Conservation (phyloP, 2,329 filamentous ascomycete species). For the Podosphaera aphanis region DNA sequence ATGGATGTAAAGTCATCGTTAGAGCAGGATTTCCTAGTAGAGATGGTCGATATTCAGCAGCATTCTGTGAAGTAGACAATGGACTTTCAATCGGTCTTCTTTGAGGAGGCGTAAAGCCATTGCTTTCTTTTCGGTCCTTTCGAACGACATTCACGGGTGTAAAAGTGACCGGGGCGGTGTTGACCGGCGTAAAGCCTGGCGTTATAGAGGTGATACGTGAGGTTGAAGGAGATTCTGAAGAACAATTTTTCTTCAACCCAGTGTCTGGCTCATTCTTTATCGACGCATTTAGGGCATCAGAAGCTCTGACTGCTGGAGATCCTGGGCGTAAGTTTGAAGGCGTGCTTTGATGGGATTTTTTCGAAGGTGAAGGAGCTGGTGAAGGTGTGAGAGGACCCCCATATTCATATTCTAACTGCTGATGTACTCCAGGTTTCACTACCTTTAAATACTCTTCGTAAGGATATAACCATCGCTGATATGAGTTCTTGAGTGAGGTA, state of each 20-base stretch:
- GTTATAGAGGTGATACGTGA: slow-evolving; percentile 21
- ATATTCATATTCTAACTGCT: slow-evolving; percentile 80
- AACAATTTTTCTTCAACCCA: slow-evolving; percentile 12
- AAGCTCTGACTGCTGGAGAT: slow-evolving; percentile 40
- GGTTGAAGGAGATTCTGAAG: slow-evolving; percentile 5
- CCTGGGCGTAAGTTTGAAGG: slow-evolving; percentile 34
- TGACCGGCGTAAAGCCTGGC: slow-evolving; percentile 41
- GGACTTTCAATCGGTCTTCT: slow-evolving; percentile 33
- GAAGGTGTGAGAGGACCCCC: slow-evolving; percentile 70
- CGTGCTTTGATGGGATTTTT: slow-evolving; percentile 35
- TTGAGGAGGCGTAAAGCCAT: slow-evolving; percentile 23
- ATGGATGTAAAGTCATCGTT: slow-evolving; percentile 23
- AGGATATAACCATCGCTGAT: slow-evolving; percentile 85
- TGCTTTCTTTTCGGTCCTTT: slow-evolving; percentile 25
- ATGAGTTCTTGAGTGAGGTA: slow-evolving; percentile 94
- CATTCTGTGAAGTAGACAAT: slow-evolving; percentile 36
- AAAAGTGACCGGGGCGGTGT: slow-evolving; percentile 29
- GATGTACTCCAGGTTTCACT: slow-evolving; percentile 88
- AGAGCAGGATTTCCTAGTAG: slow-evolving; percentile 25
- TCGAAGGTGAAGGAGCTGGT: slow-evolving; percentile 53
- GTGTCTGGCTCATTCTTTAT: slow-evolving; percentile 19
- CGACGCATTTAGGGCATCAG: slow-evolving; percentile 30
- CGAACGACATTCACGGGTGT: slow-evolving; percentile 28
- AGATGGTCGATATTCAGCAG: slow-evolving; percentile 38
- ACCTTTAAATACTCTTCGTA: slow-evolving; percentile 86